A percentile compares a stretch with the other conserved stretches of the same genome.
These are phyloP conservation scores for Lathyrus tuberosus DNA, from an alignment of 306 rosid genomes.

Conservation along the genomic window DNA sequence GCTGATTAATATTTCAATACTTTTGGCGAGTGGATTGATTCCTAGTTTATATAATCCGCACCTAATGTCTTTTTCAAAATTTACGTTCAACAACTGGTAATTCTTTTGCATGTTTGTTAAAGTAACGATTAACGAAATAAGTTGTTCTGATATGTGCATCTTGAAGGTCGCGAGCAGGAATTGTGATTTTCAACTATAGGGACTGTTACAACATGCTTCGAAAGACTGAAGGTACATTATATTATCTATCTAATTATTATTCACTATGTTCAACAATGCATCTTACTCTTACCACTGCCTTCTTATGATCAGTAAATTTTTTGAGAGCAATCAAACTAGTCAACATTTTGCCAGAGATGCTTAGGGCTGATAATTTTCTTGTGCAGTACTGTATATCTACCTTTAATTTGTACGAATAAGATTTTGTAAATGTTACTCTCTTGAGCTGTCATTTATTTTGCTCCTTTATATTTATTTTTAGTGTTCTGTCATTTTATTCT, in stretches of 20 bases:
- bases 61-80: background rate
- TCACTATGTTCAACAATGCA: conserved; percentile 17
- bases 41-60: conserved; percentile 23
- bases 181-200: conserved; percentile 90
- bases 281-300: conserved; percentile 25
- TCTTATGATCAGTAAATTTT: conserved; percentile 13
- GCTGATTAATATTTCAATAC: conserved; percentile 10
- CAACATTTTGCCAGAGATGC: conserved; percentile 15
- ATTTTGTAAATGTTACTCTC: conserved; percentile 23
- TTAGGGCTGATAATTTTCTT: conserved; percentile 21
- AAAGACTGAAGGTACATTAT: conserved; percentile 84
- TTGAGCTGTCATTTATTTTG: conserved; percentile 8
- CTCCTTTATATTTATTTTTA: conserved; percentile 19
- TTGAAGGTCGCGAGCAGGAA: conserved; percentile 70
- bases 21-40: conserved; percentile 7
- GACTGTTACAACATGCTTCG: conserved; percentile 71
- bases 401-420: conserved; percentile 18
- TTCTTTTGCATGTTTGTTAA: background rate
- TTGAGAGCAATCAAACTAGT: background rate
- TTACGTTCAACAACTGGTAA: conserved; percentile 7
- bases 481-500: conserved; percentile 15
- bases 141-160: background rate
- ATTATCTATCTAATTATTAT: conserved; percentile 12
- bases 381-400: conserved; percentile 23
- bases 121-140: conserved; percentile 8